phyloP scores from a whole-genome alignment of 148 eudicot genomes.

The Rhododendron kiyosumense region DNA sequence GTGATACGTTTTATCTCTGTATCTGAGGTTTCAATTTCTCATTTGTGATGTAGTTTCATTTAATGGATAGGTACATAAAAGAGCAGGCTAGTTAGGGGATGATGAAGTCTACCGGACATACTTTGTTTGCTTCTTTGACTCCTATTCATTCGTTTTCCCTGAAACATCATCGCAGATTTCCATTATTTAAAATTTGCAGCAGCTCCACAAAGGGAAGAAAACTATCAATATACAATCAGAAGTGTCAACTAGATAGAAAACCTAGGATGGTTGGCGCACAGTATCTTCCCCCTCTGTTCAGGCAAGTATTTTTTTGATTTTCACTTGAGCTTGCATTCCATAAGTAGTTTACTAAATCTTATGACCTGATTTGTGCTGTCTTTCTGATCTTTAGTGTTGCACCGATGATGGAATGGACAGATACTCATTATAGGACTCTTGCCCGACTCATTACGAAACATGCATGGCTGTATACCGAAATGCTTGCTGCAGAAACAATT shows the following conservation, averaged over 20 bases:
- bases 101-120: conserved; percentile 74
- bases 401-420: conserved; percentile 99
- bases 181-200: conserved; percentile 18
- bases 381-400: conserved; percentile 56
- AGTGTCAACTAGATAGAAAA: conserved; percentile 21
- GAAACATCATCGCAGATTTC: conserved; percentile 38
- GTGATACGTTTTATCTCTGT: not conserved
- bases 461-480: conserved; percentile 97
- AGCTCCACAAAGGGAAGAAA: conserved; percentile 32
- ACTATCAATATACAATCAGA: conserved; percentile 26
- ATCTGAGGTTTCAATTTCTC: not conserved
- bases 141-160: conserved; percentile 48
- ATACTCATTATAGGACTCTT: conserved; percentile 76
- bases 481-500: conserved; percentile 97
- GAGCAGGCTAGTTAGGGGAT: conserved; percentile 52
- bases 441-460: conserved; percentile 82
- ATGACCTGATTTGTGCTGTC: not conserved
- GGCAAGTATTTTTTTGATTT: conserved; percentile 33
- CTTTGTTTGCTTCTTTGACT: conserved; percentile 59
- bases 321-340: not conserved
- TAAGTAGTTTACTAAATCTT: not conserved
- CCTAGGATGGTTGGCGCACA: conserved; percentile 55
- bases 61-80: conserved; percentile 48
- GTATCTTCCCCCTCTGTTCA: conserved; percentile 83
- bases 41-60: conserved; percentile 29